Evolutionary conservation across 2,329 filamentous ascomycete species (phyloP), one percentile per base, ranked within the genome.

Genomic region (Colletotrichum lentis): DNA sequence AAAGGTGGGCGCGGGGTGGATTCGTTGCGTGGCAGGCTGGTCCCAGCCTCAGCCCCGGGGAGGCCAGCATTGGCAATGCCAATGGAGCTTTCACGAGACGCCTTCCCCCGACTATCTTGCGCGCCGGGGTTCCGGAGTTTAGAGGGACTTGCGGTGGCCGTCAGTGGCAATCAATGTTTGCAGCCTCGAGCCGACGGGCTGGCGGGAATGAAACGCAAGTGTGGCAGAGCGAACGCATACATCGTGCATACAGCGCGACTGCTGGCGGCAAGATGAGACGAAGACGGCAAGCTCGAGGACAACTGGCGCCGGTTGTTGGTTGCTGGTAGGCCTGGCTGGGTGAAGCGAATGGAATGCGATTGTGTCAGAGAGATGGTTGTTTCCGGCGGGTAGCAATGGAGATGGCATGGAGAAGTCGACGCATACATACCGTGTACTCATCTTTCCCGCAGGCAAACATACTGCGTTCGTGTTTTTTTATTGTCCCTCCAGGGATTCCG

Each of bases 31-130:
- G 62, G 49, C 65, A 68, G 65, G 62, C 65, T 22, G 49, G 50
- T 43, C 65, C 62, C 55, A 39, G 65, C 54, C n/a, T 31, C 49
- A 35, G 49, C 10, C 35, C n/a, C 4, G 10, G 35, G 18, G 43
- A 60, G 62, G 65, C 62, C 61, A 64, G 14, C 61, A 65, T 65
- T 62, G 61, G 65, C 62, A 68, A 46, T 46, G 61, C 65, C 46
- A 58, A 43, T 60, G 55, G 65, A 44, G 55, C 47, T 41, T 14
- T 46, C 18, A n/a, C 27, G 22, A 35, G 24, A 52, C 16, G 27
- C 27, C 14, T 52, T 52, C 12, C n/a, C 14, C 18, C 8, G n/a
- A 27, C 24, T 50, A 18, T 18, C 47, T 50, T 31, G 27, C 11
- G 22, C 27, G 16, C 16, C 16, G 8, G 24, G 16, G 31, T 22